A percentile compares a stretch with the other conserved stretches of the same genome.
These are phyloP conservation scores for Rhododendron ovatum DNA, from an alignment of 148 eudicot species.

Conservation along the genomic window DNA sequence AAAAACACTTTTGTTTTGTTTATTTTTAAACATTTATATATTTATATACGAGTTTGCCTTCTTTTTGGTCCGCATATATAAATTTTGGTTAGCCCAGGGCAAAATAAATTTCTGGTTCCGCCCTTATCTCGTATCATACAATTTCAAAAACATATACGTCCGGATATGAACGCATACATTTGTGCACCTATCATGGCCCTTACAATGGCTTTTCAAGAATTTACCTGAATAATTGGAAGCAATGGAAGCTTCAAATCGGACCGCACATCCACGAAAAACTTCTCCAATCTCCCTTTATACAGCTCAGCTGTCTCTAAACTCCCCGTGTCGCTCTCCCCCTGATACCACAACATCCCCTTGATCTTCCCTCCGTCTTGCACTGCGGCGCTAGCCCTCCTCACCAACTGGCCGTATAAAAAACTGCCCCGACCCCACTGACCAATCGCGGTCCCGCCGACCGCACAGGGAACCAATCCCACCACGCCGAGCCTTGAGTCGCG, in stretches of 20 bases:
- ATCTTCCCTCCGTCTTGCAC: constrained; percentile 25
- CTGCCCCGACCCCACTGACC: constrained; percentile 25
- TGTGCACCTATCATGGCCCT: not conserved
- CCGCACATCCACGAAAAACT: constrained; percentile 17
- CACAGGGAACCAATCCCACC: constrained; percentile 41
- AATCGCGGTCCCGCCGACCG: constrained; percentile 37
- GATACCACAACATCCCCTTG: constrained; percentile 39
- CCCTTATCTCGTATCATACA: not conserved
- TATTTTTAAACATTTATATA: no score
- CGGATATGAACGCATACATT: not conserved
- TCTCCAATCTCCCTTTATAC: constrained; percentile 20
- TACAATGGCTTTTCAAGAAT: not conserved
- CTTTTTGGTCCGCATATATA: no score
- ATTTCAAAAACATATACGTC: not conserved
- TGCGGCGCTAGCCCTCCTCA: constrained; percentile 29
- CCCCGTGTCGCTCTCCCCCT: constrained; percentile 37
- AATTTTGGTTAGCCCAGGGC: no score
- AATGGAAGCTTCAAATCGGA: constrained; percentile 20
- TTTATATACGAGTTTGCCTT: no score
- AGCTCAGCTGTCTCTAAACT: constrained; percentile 8
- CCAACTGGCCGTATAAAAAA: constrained; percentile 15
- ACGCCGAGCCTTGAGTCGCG: constrained; percentile 9
- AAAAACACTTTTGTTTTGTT: no score
- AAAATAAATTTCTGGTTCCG: no score
- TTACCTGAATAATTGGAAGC: constrained; percentile 22